Evolutionary conservation across 768 basidiomycete genomes (phyloP).

Genomic region (Tricholoma sp.): DNA sequence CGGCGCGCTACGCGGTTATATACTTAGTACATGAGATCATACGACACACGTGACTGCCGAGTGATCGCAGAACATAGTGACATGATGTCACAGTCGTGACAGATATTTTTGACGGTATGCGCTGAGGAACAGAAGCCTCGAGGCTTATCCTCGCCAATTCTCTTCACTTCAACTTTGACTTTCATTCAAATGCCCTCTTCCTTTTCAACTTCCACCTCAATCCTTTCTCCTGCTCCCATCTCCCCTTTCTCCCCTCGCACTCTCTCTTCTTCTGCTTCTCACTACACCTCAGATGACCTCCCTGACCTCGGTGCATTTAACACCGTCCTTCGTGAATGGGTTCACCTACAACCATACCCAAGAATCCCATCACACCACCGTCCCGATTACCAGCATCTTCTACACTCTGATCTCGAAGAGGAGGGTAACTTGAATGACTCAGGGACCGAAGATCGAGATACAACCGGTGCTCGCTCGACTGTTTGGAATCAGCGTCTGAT

Average conservation of each 20-base stretch:
- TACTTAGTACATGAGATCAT: too few species aligned
- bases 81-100: too few species aligned
- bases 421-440: neutral
- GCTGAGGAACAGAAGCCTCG: too few species aligned
- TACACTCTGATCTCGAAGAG: conserved; percentile 1
- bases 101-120: too few species aligned
- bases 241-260: conserved; percentile 6
- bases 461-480: conserved; percentile 41
- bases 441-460: neutral
- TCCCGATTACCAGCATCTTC: conserved; percentile 5
- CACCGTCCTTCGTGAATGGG: conserved; percentile 63
- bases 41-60: too few species aligned
- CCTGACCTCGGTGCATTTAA: conserved; percentile 74
- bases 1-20: too few species aligned
- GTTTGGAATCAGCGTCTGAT: conserved; percentile 62
- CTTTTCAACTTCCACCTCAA: neutral
- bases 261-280: conserved; percentile 24
- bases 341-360: conserved; percentile 45
- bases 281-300: conserved; percentile 55
- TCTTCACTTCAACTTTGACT: too few species aligned
- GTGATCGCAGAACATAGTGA: too few species aligned
- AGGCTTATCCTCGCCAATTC: too few species aligned
- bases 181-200: neutral
- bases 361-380: conserved; percentile 24
- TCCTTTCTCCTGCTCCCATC: neutral